Conservation (phyloP, 2,329 filamentous ascomycete genomes). For the Anthostomella pinea region DNA sequence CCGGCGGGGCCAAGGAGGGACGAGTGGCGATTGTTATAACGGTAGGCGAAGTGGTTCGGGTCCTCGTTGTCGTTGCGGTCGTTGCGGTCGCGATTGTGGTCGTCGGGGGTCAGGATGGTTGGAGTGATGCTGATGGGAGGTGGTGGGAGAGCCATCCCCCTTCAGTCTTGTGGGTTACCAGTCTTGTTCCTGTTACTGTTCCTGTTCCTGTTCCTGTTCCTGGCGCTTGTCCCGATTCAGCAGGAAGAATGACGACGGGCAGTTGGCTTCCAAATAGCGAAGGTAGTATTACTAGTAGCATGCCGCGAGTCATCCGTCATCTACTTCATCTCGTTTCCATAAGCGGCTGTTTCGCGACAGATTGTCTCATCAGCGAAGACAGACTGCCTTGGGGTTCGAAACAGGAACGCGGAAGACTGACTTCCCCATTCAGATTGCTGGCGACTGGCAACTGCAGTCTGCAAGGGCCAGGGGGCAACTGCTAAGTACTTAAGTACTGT, state of each 20-base stretch:
- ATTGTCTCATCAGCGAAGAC: no score
- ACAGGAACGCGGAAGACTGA: no score
- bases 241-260: conserved; percentile 13
- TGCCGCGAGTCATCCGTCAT: no score
- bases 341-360: no score
- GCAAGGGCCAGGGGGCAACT: no score
- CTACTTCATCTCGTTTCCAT: conserved; percentile 24
- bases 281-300: conserved; percentile 3
- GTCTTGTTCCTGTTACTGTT: no score
- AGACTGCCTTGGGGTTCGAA: no score
- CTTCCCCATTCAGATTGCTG: no score
- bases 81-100: conserved; percentile 6
- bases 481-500: no score
- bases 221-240: conserved; percentile 28
- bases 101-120: conserved; percentile 27
- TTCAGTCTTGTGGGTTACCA: neutral
- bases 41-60: conserved; percentile 9
- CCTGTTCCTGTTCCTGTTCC: conserved; percentile 11
- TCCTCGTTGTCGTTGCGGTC: conserved; percentile 1
- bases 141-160: conserved; percentile 12
- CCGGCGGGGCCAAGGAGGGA: conserved; percentile 17
- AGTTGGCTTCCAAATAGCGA: no score
- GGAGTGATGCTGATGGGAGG: conserved; percentile 30
- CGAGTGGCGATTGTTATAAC: conserved; percentile 13
- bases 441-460: no score